Evolutionary conservation across 352 stramenopile species (phyloP), one percentile per base, ranked within the genome.

Genomic region (Phytophthora tubulina): DNA sequence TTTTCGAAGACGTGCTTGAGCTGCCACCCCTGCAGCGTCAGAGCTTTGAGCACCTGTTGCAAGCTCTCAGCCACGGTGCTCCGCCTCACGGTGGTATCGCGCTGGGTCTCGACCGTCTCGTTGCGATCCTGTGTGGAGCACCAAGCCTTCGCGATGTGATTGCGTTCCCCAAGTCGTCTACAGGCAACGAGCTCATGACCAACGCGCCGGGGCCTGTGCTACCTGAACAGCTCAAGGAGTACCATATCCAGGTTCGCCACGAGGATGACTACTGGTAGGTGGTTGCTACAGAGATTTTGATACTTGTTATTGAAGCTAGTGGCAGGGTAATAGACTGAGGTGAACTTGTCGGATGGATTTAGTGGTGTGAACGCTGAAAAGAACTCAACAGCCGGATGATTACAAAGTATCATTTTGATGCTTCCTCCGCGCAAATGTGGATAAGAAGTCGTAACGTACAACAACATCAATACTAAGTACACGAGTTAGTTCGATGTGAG

Each of bases 141-240:
- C 76, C 79, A 15, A 93, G 84, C 56, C 80, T 98, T 42, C 88
- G 90, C 8, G 91, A 97, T 48, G 92, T 97, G 45, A 97, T 98
- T 50, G 90, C 92, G 35, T 98, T 98, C 69, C 92, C 92, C 0
- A 98, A 98, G 75, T 95, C 91, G 7, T 84, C 90, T 3, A 94
- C 86, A 7, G 92, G 91, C 31, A 92, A 95, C 44, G 91, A 97
- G 64, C 82, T 95, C 38, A 93, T 98, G 82, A 97, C 89, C 0
- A 93, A 82, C 32, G 81, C 90, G 1, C 91, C 91, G 1, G 85
- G 89, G 0, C 73, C 82, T 0, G 89, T 94, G 61, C 70, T 89
- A 38, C 71, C 76, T 13, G 75, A 89, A 52, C 89, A 94, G 63
- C 79, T 96, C 13, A 59, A 86, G 38, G 89, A 94, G 63, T 96